These are phyloP conservation scores for Pelargonium australe DNA, from an alignment of 441 rosid species.

Conservation along the genomic window DNA sequence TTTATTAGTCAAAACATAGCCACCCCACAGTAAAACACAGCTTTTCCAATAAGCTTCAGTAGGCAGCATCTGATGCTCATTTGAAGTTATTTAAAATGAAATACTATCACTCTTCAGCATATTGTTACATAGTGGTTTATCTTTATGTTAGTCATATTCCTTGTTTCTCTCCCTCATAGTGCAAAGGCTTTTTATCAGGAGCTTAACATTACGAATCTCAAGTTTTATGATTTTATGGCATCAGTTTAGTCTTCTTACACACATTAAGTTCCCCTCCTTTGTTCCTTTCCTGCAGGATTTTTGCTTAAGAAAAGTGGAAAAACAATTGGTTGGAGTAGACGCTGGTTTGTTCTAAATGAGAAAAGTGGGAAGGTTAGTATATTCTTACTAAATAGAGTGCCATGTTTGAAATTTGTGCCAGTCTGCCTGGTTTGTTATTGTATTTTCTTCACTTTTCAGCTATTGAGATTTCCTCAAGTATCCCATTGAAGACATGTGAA, in stretches of 20 bases:
- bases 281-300: slow-evolving; percentile 37
- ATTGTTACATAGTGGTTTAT: background rate
- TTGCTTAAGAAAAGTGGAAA: slow-evolving; percentile 86
- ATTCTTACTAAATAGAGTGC: background rate
- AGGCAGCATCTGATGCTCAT: background rate
- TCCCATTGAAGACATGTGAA: background rate
- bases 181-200: background rate
- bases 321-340: slow-evolving; percentile 84
- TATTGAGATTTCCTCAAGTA: background rate
- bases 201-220: background rate
- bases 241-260: background rate
- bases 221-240: background rate
- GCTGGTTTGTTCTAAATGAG: slow-evolving; percentile 97
- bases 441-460: background rate
- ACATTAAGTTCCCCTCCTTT: background rate
- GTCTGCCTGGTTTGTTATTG: background rate
- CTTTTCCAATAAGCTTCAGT: background rate
- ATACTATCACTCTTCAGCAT: background rate
- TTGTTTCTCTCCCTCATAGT: background rate
- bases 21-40: background rate
- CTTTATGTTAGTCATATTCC: background rate
- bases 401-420: background rate
- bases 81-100: background rate
- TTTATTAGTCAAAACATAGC: background rate
- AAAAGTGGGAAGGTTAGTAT: slow-evolving; percentile 84